These are phyloP conservation scores for Primulina huaijiensis DNA, from an alignment of 257 asterid species.

Conservation along the genomic window DNA sequence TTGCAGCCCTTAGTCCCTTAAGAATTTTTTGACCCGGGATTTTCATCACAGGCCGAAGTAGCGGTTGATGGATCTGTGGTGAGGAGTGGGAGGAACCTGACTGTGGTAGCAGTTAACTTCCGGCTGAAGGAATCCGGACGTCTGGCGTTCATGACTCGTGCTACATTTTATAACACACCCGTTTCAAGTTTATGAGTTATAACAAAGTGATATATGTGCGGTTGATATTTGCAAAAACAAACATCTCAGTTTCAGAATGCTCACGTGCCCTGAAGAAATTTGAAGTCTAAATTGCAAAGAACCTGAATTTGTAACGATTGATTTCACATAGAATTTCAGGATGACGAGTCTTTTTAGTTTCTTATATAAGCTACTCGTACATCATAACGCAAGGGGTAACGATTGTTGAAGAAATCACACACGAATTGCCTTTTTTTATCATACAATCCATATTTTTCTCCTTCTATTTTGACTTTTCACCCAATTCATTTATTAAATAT, in stretches of 20 bases:
- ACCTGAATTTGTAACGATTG: no score
- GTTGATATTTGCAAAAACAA: not conserved
- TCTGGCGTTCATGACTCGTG: slow-evolving; percentile 55
- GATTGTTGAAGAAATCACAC: no score
- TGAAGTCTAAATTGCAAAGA: not conserved
- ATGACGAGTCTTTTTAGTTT: no score
- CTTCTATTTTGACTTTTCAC: no score
- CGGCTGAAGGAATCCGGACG: slow-evolving; percentile 51
- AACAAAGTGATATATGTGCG: slow-evolving; percentile 15
- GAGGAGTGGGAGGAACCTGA: slow-evolving; percentile 80
- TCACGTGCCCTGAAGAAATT: no score
- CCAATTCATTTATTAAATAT: no score
- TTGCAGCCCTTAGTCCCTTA: not conserved
- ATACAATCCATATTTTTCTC: no score
- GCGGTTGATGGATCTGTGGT: slow-evolving; percentile 56
- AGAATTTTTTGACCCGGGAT: slow-evolving; percentile 11
- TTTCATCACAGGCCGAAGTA: slow-evolving; percentile 50
- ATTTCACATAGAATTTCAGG: no score
- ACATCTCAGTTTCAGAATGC: not conserved
- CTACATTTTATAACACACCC: slow-evolving; percentile 69
- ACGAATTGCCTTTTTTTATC: no score
- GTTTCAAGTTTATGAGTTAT: slow-evolving; percentile 46
- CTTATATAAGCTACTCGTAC: no score
- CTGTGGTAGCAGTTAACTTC: slow-evolving; percentile 62
- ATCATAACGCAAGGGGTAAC: no score